Percentiles rank a stretch among this genome's conserved stretches.
phyloP scores from a whole-genome alignment of 2,329 filamentous ascomycete genomes.

The Mollisiaceae sp. region DNA sequence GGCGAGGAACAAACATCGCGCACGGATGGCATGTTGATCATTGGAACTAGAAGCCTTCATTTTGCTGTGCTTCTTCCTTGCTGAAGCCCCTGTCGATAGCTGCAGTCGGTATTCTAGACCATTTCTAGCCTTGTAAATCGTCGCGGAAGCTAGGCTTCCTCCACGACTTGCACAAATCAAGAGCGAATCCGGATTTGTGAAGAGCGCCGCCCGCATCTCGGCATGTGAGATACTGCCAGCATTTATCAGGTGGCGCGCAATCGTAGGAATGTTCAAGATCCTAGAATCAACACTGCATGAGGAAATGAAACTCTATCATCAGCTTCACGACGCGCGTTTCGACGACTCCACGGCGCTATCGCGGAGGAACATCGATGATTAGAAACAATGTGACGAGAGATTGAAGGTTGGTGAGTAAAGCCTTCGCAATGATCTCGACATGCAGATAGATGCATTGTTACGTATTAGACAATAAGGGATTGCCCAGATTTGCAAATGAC shows the following conservation, averaged over 20 bases:
- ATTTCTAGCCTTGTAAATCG: background rate
- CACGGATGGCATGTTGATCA: slow-evolving; percentile 6
- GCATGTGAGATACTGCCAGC: background rate
- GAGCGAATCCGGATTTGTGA: background rate
- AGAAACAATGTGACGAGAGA: background rate
- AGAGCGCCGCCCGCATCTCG: background rate
- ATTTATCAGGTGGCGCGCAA: background rate
- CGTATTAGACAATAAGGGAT: no score
- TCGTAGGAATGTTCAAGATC: background rate
- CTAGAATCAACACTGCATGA: background rate
- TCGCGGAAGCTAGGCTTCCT: slow-evolving; percentile 3
- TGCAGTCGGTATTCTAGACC: slow-evolving; percentile 1
- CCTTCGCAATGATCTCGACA: background rate
- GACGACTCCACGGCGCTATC: background rate
- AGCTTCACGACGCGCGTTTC: background rate
- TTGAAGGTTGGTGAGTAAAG: slow-evolving; percentile 1
- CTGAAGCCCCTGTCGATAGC: background rate
- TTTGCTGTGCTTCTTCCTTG: background rate
- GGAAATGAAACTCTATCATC: background rate
- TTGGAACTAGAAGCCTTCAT: background rate
- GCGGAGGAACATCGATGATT: background rate
- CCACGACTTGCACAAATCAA: background rate
- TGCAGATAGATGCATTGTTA: no score
- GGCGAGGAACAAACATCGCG: slow-evolving; percentile 3
- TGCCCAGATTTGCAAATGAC: no score